Base-by-base conservation (phyloP, 768 basidiomycete species). In the Obba rivulosa region DNA sequence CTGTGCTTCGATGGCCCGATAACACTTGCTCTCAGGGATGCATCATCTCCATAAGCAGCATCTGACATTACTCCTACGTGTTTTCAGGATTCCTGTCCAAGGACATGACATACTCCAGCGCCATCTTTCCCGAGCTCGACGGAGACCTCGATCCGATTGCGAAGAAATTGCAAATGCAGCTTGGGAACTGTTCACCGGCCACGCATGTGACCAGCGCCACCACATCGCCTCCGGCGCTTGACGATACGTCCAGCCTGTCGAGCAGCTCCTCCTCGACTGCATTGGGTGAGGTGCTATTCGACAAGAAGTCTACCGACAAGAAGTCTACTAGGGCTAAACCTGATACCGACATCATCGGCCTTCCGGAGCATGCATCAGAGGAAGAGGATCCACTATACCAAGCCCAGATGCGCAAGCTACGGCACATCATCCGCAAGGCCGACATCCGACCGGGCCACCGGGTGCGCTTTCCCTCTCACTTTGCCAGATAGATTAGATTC, bases 81-180 rank as follows among this genome's bases (percentile, higher is more conserved):
- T 31, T 31, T 31, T 13, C 21, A 64, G 76, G 75, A 2, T 80
- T 84, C 63, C 62, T 84, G 24, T 81, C 79, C 0, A 64, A 73
- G 45, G 86, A 88, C 59, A 87, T 89, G 85, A 86, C 83, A 17
- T 87, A 89, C 62, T 84, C 83, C 0, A 84, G 81, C 59, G 85
- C 77, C 9, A 83, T 87, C 52, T 87, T 83, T 61, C 69, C 76
- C 14, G 75, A 80, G 35, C 68, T 85, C 3, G 83, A 86, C 57
- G 74, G 71, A 14, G 83, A 85, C 57, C 63, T 80, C 25, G 63
- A 65, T 42, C 28, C 28, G 5, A 31, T 31, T 13, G 28, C 28
- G 28, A 31, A 31, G 28, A 31, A 31, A 31, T 31, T 31, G 10
- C 39, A 31, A 31, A 31, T 31, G 28, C 28, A 44, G 8, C 37